phyloP scores from a whole-genome alignment of 2,329 filamentous ascomycete species.

The Colletotrichum gigasporum region DNA sequence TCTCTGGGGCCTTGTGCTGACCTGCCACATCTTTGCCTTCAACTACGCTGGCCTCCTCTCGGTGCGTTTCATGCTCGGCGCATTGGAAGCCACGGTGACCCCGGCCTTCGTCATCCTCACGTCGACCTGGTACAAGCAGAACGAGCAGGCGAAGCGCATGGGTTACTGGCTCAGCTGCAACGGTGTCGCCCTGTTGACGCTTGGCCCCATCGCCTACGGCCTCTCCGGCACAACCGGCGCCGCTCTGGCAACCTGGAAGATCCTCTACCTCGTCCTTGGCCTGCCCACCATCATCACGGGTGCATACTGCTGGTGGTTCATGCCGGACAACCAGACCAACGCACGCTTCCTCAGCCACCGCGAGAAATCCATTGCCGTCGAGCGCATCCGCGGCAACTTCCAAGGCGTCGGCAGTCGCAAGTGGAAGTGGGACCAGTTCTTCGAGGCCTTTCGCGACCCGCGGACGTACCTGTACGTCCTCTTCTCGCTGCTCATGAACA shows the following conservation, averaged over 20 bases:
- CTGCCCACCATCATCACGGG: constrained; percentile 36
- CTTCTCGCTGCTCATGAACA: constrained; percentile 47
- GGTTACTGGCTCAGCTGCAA: constrained; percentile 37
- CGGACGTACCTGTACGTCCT: constrained; percentile 64
- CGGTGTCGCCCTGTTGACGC: constrained; percentile 32
- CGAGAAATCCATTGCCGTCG: constrained; percentile 61
- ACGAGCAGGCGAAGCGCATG: constrained; percentile 43
- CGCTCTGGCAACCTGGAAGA: constrained; percentile 33
- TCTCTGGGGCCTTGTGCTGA: constrained; percentile 49
- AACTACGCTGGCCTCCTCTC: constrained; percentile 36
- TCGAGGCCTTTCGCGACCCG: constrained; percentile 56
- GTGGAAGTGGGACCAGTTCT: constrained; percentile 54
- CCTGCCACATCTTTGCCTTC: constrained; percentile 33
- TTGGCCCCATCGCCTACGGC: constrained; percentile 36
- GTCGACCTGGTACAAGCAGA: constrained; percentile 39
- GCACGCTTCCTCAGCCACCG: constrained; percentile 65
- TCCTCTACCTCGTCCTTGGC: constrained; percentile 41
- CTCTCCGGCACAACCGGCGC: constrained; percentile 30
- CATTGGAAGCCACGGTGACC: constrained; percentile 37
- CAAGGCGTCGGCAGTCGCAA: constrained; percentile 61
- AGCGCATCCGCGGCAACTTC: constrained; percentile 57
- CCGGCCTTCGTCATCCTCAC: constrained; percentile 38
- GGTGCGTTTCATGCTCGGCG: constrained; percentile 37
- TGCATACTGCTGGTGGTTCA: constrained; percentile 34
- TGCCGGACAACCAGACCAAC: constrained; percentile 67